Percentiles rank a stretch among this genome's conserved stretches.
phyloP scores from a whole-genome alignment of 75 land plant genomes.

The Azolla pinnata region DNA sequence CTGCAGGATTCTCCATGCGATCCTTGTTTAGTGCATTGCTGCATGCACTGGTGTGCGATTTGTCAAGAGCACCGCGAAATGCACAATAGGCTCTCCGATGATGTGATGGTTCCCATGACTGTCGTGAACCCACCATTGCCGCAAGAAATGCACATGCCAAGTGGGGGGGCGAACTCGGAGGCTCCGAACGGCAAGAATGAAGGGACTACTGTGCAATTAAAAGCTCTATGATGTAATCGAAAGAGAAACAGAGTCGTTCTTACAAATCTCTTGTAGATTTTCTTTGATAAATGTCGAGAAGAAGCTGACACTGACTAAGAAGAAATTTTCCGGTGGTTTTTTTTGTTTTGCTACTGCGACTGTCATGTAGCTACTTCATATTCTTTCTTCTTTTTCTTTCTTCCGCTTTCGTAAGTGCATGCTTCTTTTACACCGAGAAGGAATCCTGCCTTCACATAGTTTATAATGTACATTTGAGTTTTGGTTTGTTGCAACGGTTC shows the following conservation, averaged over 20 bases:
- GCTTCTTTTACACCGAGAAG: too few relatives aligned
- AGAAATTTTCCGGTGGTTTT: not conserved
- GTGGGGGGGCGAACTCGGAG: conserved; percentile 15
- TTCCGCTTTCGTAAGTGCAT: too few relatives aligned
- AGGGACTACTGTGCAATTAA: not conserved
- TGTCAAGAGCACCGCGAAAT: conserved; percentile 95
- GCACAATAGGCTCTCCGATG: conserved; percentile 65
- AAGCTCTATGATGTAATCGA: conserved; percentile 4
- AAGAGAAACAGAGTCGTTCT: too few relatives aligned
- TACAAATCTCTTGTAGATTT: too few relatives aligned
- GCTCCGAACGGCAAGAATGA: conserved; percentile 12
- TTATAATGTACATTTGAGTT: too few relatives aligned
- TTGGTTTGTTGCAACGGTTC: too few relatives aligned
- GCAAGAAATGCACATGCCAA: conserved; percentile 55
- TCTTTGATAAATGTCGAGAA: too few relatives aligned
- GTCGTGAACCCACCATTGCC: conserved; percentile 53
- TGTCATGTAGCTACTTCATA: too few relatives aligned
- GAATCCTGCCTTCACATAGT: too few relatives aligned
- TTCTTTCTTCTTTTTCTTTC: too few relatives aligned
- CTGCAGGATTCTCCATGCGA: conserved; percentile 89
- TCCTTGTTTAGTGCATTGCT: conserved; percentile 86
- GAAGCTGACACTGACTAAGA: not conserved
- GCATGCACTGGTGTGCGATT: conserved; percentile 91
- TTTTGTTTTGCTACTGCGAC: too few relatives aligned
- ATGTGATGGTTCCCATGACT: conserved; percentile 42